Evolutionary conservation across 768 basidiomycete species (phyloP).

Genomic region (Pleurotus cornucopiae): DNA sequence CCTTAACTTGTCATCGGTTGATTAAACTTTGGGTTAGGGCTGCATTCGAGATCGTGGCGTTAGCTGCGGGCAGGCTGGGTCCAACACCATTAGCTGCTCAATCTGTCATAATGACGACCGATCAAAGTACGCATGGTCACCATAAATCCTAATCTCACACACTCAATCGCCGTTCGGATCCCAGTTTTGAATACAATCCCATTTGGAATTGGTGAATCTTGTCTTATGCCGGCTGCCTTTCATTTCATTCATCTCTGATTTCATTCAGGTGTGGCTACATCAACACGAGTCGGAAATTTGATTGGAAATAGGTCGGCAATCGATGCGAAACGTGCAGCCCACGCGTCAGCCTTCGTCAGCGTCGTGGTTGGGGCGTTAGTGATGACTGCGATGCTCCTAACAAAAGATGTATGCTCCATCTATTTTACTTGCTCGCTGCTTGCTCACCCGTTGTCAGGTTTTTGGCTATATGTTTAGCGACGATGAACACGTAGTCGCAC

Average conservation of each 20-base stretch:
- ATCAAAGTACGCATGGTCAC: constrained; percentile 49
- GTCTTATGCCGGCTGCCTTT: not conserved
- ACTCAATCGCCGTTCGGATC: not conserved
- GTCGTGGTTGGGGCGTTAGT: constrained; percentile 54
- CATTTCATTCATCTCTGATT: not conserved
- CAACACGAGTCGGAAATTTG: constrained; percentile 68
- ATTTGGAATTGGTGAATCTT: constrained; percentile 55
- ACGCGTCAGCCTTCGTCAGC: constrained; percentile 61
- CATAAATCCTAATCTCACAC: no score
- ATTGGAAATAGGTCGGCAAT: constrained; percentile 53
- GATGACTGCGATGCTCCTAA: constrained; percentile 54
- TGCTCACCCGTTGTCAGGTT: constrained; percentile 28
- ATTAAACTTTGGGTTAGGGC: constrained; percentile 40
- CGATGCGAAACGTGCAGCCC: constrained; percentile 54
- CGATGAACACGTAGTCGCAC: constrained; percentile 48
- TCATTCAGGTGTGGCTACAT: constrained; percentile 48
- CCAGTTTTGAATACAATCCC: constrained; percentile 70
- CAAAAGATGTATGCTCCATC: constrained; percentile 41
- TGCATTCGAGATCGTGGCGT: constrained; percentile 77
- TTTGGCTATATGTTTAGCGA: constrained; percentile 71
- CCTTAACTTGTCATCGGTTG: not conserved
- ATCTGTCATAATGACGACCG: constrained; percentile 56
- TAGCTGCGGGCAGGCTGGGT: constrained; percentile 71
- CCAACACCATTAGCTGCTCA: constrained; percentile 68
- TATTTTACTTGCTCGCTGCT: not conserved